Base-by-base conservation (phyloP, 768 basidiomycete species). In the Lepiota brunneoincarnata region DNA sequence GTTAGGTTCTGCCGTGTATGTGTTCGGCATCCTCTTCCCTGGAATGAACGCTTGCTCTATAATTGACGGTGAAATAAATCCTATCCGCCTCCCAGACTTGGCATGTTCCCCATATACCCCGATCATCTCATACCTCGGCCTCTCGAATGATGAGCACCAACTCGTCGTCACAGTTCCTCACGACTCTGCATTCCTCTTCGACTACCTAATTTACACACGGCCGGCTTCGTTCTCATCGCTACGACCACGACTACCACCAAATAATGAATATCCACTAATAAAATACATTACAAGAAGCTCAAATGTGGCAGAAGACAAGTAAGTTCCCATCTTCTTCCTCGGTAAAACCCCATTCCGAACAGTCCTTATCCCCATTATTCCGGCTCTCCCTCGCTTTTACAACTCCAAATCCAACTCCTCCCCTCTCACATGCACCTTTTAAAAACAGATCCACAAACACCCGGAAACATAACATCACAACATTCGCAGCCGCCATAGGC, bases 401-500 rank as follows among this genome's bases (percentile, higher is more conserved):
- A 31, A 31, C 31, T 6, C 3, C 31, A 31, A 31, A 2, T 31
- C 2, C n/a, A 35, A 47, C 26, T 44, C 18, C 24, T 20, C 11
- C n/a, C 15, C 34, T 18, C 45, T 17, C 12, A 5, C 20, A 24
- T 24, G 11, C n/a, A 9, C 42, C 15, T 12, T 11, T 26, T 4
- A 14, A 10, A 4, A 10, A 12, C 17, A 47, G 45, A 34, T n/a
- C 36, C 55, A 68, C 66, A 40, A 58, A 44, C 21, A 46, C 52
- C 15, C 68, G 69, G 59, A 64, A 69, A 48, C 67, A 65, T 47
- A 72, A 71, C 31, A 56, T 72, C 17, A 75, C 72, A 14, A 80
- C 81, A 5, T 83, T 85, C 61, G 81, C 71, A 1, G 79, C 74
- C n/a, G 80, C 77, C 1, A 70, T 83, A 20, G 80, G 78, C 0